Percentiles rank a stretch among this genome's conserved stretches.
Evolutionary conservation across 1,284 basidiomycete species (phyloP).

Genomic region (Marasmius tenuissimus): DNA sequence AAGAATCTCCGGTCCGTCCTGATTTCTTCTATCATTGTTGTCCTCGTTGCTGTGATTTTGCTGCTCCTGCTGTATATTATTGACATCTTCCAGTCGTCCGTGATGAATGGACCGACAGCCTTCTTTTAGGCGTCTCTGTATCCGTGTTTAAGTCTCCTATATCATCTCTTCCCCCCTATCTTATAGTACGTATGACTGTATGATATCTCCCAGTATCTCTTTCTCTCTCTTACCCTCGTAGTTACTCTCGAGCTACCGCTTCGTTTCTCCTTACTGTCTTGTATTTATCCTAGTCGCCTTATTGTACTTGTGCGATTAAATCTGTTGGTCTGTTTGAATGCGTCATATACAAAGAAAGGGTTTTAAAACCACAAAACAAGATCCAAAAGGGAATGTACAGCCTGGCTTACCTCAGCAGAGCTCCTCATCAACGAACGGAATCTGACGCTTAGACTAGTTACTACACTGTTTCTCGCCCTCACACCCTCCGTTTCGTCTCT

Average conservation of each 20-base stretch:
- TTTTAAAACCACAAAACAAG: not conserved
- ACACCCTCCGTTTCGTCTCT: not conserved
- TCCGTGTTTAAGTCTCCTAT: constrained; percentile 1
- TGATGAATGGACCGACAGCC: constrained; percentile 10
- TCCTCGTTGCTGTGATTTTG: constrained; percentile 8
- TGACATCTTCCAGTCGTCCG: constrained; percentile 2
- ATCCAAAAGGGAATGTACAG: not conserved
- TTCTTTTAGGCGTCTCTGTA: not conserved
- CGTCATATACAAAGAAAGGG: not conserved
- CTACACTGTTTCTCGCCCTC: not conserved
- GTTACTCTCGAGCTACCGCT: not conserved
- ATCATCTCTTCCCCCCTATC: not conserved
- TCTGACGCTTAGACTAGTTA: not conserved
- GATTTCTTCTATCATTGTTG: constrained; percentile 6
- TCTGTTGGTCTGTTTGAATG: not conserved
- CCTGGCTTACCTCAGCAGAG: not conserved
- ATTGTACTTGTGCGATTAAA: constrained; percentile 12
- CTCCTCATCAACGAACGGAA: not conserved
- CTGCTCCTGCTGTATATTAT: constrained; percentile 11
- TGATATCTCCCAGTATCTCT: not conserved
- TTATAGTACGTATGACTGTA: not conserved
- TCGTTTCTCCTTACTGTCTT: constrained; percentile 4
- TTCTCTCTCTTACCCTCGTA: not conserved
- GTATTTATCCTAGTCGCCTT: constrained; percentile 11
- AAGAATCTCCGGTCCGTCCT: constrained; percentile 24